Conservation (phyloP, 2,329 filamentous ascomycete genomes). For the Aspergillus pseudoviridinutans region DNA sequence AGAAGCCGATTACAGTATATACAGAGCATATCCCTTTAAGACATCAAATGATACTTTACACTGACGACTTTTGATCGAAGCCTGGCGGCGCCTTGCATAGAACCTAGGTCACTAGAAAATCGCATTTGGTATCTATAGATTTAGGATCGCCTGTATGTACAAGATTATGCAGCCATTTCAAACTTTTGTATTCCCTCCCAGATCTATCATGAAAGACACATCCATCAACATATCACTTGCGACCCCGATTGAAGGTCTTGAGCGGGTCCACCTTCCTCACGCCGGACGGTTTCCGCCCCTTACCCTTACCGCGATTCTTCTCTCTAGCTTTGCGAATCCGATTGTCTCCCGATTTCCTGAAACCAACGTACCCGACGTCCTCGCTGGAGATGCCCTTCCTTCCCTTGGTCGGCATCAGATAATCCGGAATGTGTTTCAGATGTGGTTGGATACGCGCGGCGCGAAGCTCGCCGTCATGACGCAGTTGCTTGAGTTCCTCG, state of each 20-base stretch:
- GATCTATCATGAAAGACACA: background rate
- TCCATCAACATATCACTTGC: conserved; percentile 21
- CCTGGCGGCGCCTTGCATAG: background rate
- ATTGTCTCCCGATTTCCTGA: conserved; percentile 50
- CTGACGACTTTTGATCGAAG: background rate
- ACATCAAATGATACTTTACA: background rate
- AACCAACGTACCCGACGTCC: conserved; percentile 72
- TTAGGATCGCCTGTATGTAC: background rate
- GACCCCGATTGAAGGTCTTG: conserved; percentile 73
- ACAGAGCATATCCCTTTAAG: background rate
- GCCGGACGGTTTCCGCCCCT: conserved; percentile 50
- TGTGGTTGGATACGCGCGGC: conserved; percentile 82
- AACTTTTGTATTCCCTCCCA: background rate
- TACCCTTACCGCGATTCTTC: conserved; percentile 42
- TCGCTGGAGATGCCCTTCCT: conserved; percentile 63
- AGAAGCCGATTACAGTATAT: background rate
- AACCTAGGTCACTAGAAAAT: background rate
- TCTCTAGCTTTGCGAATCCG: conserved; percentile 49
- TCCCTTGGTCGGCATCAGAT: conserved; percentile 75
- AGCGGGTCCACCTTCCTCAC: conserved; percentile 68
- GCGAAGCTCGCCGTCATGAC: conserved; percentile 84
- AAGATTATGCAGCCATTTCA: background rate
- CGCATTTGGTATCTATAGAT: background rate
- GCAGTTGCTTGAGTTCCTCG: conserved; percentile 76
- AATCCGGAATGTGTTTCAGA: conserved; percentile 90